phyloP scores from a whole-genome alignment of 768 basidiomycete genomes.

The Baorangia bicolor region DNA sequence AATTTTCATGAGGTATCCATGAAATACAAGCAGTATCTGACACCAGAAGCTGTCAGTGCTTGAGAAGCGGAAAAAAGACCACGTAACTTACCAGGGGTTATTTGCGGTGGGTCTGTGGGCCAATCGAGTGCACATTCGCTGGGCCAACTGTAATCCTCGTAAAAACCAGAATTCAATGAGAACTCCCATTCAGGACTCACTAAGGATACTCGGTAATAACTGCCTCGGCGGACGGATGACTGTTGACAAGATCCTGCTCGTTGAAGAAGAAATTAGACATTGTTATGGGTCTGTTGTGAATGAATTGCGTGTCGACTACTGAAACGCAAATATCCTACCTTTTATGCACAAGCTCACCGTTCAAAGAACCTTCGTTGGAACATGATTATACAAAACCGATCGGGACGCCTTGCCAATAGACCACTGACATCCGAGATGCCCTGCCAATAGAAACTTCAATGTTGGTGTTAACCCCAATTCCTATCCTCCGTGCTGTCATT shows the following conservation, averaged over 20 bases:
- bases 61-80: background rate
- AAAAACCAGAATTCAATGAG: background rate
- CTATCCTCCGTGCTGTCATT: background rate
- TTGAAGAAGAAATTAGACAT: background rate
- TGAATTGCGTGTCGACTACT: no score
- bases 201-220: background rate
- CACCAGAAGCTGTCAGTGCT: background rate
- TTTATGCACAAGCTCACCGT: background rate
- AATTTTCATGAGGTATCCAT: background rate
- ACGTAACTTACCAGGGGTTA: background rate
- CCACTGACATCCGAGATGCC: fast-evolving
- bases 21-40: background rate
- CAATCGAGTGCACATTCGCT: background rate
- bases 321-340: no score
- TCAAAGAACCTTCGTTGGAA: background rate
- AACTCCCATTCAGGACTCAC: background rate
- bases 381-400: background rate
- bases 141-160: background rate
- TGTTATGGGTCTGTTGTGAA: background rate
- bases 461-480: background rate
- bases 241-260: background rate
- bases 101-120: background rate
- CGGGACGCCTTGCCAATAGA: background rate
- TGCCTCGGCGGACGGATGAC: background rate
- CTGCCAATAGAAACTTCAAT: background rate